phyloP scores from a whole-genome alignment of 1,284 basidiomycete genomes.

The Anthracocystis walkeri region DNA sequence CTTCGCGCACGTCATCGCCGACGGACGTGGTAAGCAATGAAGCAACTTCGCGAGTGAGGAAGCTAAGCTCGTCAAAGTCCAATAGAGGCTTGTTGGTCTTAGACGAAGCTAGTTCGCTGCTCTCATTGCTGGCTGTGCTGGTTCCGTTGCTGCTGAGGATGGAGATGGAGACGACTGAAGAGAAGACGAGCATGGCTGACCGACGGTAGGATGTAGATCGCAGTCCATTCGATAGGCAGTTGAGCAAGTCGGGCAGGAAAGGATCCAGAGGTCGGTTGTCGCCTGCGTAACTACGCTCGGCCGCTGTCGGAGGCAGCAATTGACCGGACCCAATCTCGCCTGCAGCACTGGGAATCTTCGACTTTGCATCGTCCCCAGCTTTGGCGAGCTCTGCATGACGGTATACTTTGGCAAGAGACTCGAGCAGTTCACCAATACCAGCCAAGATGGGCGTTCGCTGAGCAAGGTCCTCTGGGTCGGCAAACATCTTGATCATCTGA shows the following conservation, averaged over 20 bases:
- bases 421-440: slow-evolving; percentile 59
- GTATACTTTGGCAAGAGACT: slow-evolving; percentile 53
- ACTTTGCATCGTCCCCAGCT: slow-evolving; percentile 12
- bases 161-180: slow-evolving; percentile 51
- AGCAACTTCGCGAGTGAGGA: slow-evolving; percentile 81
- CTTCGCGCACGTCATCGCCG: slow-evolving; percentile 73
- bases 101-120: neutral
- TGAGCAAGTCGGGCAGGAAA: slow-evolving; percentile 54
- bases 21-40: slow-evolving; percentile 76
- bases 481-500: slow-evolving; percentile 74
- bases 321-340: slow-evolving; percentile 33
- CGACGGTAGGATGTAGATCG: slow-evolving; percentile 45
- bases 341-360: neutral
- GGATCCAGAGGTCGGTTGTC: slow-evolving; percentile 59
- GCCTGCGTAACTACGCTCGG: slow-evolving; percentile 42
- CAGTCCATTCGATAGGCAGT: slow-evolving; percentile 57
- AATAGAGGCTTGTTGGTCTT: slow-evolving; percentile 72
- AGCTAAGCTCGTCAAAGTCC: slow-evolving; percentile 79
- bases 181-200: slow-evolving; percentile 58
- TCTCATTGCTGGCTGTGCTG: neutral
- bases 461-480: slow-evolving; percentile 80
- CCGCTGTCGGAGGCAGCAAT: slow-evolving; percentile 24
- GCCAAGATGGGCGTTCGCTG: slow-evolving; percentile 79
- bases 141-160: slow-evolving; percentile 31
- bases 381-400: slow-evolving; percentile 24